Evolutionary conservation across 129 eudicot species (phyloP).

Genomic region (Arctium lappa): DNA sequence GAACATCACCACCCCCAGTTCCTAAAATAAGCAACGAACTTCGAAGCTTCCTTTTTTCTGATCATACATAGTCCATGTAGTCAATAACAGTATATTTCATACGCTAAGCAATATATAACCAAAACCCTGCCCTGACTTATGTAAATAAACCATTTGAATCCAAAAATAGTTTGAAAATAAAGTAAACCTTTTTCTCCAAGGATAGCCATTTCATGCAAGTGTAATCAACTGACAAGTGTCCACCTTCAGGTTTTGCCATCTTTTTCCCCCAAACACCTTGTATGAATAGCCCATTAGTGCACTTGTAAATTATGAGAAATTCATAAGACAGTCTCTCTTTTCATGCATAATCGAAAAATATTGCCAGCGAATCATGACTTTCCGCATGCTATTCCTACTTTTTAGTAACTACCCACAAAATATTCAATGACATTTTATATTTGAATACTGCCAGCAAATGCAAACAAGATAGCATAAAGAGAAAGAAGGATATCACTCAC

Average conservation of each 20-base stretch:
- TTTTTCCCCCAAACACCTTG: background rate
- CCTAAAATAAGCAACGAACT: slow-evolving; percentile 72
- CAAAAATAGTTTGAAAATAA: background rate
- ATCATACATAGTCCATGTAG: background rate
- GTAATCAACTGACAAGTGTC: slow-evolving; percentile 86
- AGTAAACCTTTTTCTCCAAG: slow-evolving; percentile 66
- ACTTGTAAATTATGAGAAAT: background rate
- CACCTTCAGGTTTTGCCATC: slow-evolving; percentile 48
- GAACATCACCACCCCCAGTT: slow-evolving; percentile 91
- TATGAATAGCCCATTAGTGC: background rate
- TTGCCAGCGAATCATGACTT: too few species aligned
- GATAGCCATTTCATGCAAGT: slow-evolving; percentile 91
- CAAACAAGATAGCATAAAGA: background rate
- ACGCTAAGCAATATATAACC: background rate
- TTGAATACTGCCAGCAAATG: slow-evolving; percentile 5
- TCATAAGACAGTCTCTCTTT: background rate
- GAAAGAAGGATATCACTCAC: slow-evolving; percentile 49
- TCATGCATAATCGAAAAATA: background rate
- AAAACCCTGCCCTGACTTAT: background rate
- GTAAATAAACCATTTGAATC: background rate
- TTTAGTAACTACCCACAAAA: too few species aligned
- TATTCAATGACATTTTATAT: too few species aligned
- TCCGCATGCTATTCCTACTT: too few species aligned
- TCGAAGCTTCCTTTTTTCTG: slow-evolving; percentile 88
- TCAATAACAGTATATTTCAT: background rate